Conservation (phyloP, 2,329 filamentous ascomycete species). For the Dryadomyces sulphureus region DNA sequence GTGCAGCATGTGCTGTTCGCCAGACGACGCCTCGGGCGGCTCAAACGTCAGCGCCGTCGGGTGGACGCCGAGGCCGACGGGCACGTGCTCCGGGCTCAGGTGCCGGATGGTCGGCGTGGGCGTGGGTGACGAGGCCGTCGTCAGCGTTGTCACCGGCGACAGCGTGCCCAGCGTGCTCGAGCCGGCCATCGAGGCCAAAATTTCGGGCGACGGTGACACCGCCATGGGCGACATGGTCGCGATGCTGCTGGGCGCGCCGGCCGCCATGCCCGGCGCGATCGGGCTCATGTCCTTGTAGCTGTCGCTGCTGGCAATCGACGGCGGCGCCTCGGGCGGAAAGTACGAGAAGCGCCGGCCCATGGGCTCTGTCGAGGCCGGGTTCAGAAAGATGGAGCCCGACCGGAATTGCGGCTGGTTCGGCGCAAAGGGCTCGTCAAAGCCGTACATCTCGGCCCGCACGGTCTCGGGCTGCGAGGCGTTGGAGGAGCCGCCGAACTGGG, state of each 20-base stretch:
- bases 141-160: conserved; percentile 20
- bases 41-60: conserved; percentile 11
- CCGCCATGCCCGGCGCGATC: conserved; percentile 12
- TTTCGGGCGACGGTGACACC: conserved; percentile 28
- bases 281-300: conserved; percentile 20
- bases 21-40: conserved; percentile 3
- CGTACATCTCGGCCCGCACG: conserved; percentile 15
- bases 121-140: conserved; percentile 14
- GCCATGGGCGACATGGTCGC: conserved; percentile 11
- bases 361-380: conserved; percentile 37
- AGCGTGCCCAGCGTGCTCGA: conserved; percentile 17
- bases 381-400: conserved; percentile 52
- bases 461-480: conserved; percentile 31
- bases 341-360: conserved; percentile 46
- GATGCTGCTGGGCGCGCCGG: background rate
- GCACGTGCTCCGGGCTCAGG: conserved; percentile 15
- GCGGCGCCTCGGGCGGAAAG: conserved; percentile 37
- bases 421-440: conserved; percentile 14
- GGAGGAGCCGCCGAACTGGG: conserved; percentile 45
- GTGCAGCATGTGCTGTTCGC: background rate
- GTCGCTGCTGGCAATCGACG: conserved; percentile 7
- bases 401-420: conserved; percentile 34
- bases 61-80: conserved; percentile 6
- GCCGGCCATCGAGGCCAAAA: conserved; percentile 18
- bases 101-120: conserved; percentile 20